Evolutionary conservation across 768 basidiomycete species (phyloP), one percentile per base, ranked within the genome.

Genomic region (Agaricus sinodeliciosus): DNA sequence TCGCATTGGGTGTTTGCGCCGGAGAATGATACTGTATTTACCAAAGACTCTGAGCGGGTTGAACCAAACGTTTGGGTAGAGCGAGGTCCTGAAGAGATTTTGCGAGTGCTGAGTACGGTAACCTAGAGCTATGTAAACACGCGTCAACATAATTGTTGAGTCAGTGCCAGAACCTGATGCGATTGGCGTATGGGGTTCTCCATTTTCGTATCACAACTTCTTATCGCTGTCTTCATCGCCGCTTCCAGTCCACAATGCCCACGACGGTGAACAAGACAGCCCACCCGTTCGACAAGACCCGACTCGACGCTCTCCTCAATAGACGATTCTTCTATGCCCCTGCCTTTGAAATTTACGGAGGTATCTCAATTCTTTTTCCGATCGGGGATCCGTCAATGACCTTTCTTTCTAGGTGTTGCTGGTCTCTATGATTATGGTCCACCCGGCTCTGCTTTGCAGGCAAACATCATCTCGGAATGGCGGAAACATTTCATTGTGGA

Each of bases 381-480:
- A 42, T 25, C 13, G 16, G 15, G 40, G 39, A 44, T 35, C 54
- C 57, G 25, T 49, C 26, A 27, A 54, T 50, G 26, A 57, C 48
- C 46, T 16, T 26, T 19, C 19, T 60, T 25, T 15, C 27, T 49
- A 95, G 94, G 95, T 70, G 89, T 97, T 60, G 94, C 94, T 57
- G 96, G 96, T 49, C 74, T 99, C 40, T 99, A 98, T 72, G 96
- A 98, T 70, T 97, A 96, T 63, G 94, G 95, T 40, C 95, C 94
- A 49, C 91, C 95, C 0, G 95, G 96, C 55, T 94, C 96, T 1
- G 81, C 93, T 2, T 78, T 98, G 31, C 94, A 97, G 63, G 91
- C 95, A 55, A 98, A 98, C 76, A 91, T 99, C 71, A 86, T 97
- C 65, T 74, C 87, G 0, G 90, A 90, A 77, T 98, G 95, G 96